Percentiles rank a stretch among this genome's conserved stretches.
These are phyloP conservation scores for Collybiopsis luxurians DNA, from an alignment of 768 basidiomycete genomes.

Conservation along the genomic window DNA sequence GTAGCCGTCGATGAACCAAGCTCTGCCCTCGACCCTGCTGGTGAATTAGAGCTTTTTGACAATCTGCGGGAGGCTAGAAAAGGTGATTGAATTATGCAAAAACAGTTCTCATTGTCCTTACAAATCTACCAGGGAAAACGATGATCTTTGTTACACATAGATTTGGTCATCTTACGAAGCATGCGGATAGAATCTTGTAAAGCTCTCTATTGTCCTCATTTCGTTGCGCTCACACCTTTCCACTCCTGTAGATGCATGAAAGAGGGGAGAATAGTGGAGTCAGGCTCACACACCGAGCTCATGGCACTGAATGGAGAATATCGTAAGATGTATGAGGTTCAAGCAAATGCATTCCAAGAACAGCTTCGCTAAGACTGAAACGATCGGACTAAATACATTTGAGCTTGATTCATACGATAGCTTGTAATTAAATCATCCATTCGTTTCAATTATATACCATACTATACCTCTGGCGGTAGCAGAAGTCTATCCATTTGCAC, in stretches of 20 bases:
- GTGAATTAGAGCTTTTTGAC: slow-evolving; percentile 36
- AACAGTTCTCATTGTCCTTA: no score
- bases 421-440: no score
- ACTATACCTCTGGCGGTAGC: no score
- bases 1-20: slow-evolving; percentile 48
- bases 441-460: no score
- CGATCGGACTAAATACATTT: no score
- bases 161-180: slow-evolving; percentile 34
- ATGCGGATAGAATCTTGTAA: slow-evolving; percentile 35
- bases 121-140: slow-evolving; percentile 39
- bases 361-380: no score
- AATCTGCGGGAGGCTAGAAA: slow-evolving; percentile 25
- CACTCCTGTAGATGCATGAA: slow-evolving; percentile 33
- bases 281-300: slow-evolving; percentile 31
- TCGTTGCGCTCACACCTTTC: neutral
- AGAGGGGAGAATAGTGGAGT: slow-evolving; percentile 29
- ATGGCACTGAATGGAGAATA: slow-evolving; percentile 30
- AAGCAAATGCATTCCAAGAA: slow-evolving; percentile 28
- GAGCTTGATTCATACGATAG: no score
- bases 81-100: no score
- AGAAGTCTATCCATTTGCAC: no score
- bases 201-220: neutral
- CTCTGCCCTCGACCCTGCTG: slow-evolving; percentile 43
- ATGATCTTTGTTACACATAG: slow-evolving; percentile 37
- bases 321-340: slow-evolving; percentile 29